Base-by-base conservation (phyloP, 225 moss, liverwort and hornwort genomes). In the Physcomitrellopsis africana region DNA sequence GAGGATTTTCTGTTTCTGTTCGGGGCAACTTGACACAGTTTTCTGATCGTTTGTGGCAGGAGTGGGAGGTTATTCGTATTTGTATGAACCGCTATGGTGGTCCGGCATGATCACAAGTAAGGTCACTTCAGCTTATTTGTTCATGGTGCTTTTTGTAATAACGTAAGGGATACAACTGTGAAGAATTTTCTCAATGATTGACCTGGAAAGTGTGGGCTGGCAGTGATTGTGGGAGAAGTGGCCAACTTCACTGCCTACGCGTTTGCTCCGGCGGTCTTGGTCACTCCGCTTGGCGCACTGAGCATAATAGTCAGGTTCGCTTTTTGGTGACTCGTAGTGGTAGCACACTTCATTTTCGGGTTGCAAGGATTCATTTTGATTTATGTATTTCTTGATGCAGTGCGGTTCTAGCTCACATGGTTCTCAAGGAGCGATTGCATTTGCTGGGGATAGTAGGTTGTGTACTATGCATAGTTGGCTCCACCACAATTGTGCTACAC, bases 211-310 rank as follows among this genome's bases (percentile, higher is more conserved):
- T 17, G 41, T 80, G 73, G 53, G 68, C 29, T 84, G 65, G 81
- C 92, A 93, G 92, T 97, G 97, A 88, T 97, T 75, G 94, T 97
- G 26, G 97, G 97, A 69, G 97, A 97, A 78, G 75, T 97, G 69
- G 97, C 97, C 53, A 97, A 97, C 79, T 97, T 97, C 68, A 93
- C 90, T 62, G 97, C 97, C 14, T 97, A 97, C 59, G 97, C 97
- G 61, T 97, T 97, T 83, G 97, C 97, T 70, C 97, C 97, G 15
- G 97, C 97, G 71, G 92, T 97, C 48, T 83, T 97, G 32, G 97
- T 97, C 44, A 97, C 97, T 54, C 97, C 97, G 18, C 74, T 97
- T 61, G 97, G 97, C 26, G 97, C 97, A 51, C 71, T 97, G 60
- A 97, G 97, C 83, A 97, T 97, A 56, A 97, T 97, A 75, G 97